Evolutionary conservation across 2,329 filamentous ascomycete species (phyloP).

Genomic region (Epichloe festucae): DNA sequence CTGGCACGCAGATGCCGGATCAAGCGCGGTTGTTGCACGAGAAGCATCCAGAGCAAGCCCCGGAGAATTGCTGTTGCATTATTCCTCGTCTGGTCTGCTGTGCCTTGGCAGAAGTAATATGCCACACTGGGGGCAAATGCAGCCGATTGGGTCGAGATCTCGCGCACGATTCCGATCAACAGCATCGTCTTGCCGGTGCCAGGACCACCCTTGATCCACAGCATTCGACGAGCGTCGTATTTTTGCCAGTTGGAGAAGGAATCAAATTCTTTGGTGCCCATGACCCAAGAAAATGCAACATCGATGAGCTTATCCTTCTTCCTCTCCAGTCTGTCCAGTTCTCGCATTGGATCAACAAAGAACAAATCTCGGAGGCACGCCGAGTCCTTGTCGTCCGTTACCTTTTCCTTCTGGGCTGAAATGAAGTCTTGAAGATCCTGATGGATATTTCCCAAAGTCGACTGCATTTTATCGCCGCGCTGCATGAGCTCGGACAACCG

Average conservation of each 20-base stretch:
- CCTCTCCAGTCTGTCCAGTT: conserved; percentile 7
- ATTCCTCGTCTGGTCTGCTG: conserved; percentile 17
- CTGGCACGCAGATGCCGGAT: conserved; percentile 22
- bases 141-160: conserved; percentile 9
- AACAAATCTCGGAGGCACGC: conserved; percentile 8
- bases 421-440: conserved; percentile 9
- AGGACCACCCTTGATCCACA: conserved; percentile 23
- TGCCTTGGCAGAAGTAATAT: conserved; percentile 30
- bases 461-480: conserved; percentile 7
- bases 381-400: conserved; percentile 7
- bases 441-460: conserved; percentile 6
- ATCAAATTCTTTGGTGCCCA: conserved; percentile 4
- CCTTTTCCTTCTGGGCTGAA: conserved; percentile 6
- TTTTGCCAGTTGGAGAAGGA: conserved; percentile 17
- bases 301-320: conserved; percentile 8
- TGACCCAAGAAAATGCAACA: conserved; percentile 7
- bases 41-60: conserved; percentile 27
- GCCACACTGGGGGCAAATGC: conserved; percentile 6
- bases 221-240: conserved; percentile 10
- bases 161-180: conserved; percentile 16
- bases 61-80: conserved; percentile 23
- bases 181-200: conserved; percentile 27
- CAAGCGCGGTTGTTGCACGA: conserved; percentile 15
- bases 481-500: conserved; percentile 7
- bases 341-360: conserved; percentile 6